Base-by-base conservation (phyloP, 2,329 filamentous ascomycete genomes). In the Aspergillus japonicus region DNA sequence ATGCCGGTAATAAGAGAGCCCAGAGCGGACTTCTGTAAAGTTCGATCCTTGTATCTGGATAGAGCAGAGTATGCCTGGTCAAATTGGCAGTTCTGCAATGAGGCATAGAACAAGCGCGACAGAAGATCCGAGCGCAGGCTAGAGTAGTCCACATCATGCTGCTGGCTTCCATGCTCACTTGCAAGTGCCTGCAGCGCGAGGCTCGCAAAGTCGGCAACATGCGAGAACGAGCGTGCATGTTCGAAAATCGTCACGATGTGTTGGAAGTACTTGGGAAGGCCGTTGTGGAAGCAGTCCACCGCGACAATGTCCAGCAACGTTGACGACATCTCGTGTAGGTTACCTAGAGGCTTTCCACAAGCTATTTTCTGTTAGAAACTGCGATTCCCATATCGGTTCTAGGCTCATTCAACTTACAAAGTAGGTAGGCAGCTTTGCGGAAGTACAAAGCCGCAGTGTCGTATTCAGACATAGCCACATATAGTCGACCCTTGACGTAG, bases 181-280 rank as follows among this genome's bases (percentile, higher is more conserved):
- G 73, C 69, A 39, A 78, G 65, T 33, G 90, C 89, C 68, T 91
- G 87, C 47, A 96, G 80, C 5, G 90, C 88, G 24, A 93, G 80
- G 44, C 87, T 85, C 44, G 91, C 88, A 79, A 96, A 97, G 65
- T 96, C 91, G 5, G 92, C 85, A 47, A 96, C 91, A 69, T 89
- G 90, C 1, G 90, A 89, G 73, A 90, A 91, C 0, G 89, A 87
- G 66, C 88, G 89, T 48, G 86, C 84, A 66, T 85, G 85, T 72
- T 97, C 93, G 70, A 90, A 98, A 1, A 99, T 82, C 21, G 86
- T 83, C 12, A 93, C 85, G 54, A 98, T 85, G 73, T 99, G 95
- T 47, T 89, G 87, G 74, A 96, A 96, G 77, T 97, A 99, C 63
- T 85, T 87, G 5, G 91, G 85, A 47, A 93, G 82, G 1, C 94